Percentiles rank a stretch among this genome's conserved stretches.
Evolutionary conservation across 371 early-diverging fungal genomes (phyloP).

Genomic region (Blakeslea trispora): DNA sequence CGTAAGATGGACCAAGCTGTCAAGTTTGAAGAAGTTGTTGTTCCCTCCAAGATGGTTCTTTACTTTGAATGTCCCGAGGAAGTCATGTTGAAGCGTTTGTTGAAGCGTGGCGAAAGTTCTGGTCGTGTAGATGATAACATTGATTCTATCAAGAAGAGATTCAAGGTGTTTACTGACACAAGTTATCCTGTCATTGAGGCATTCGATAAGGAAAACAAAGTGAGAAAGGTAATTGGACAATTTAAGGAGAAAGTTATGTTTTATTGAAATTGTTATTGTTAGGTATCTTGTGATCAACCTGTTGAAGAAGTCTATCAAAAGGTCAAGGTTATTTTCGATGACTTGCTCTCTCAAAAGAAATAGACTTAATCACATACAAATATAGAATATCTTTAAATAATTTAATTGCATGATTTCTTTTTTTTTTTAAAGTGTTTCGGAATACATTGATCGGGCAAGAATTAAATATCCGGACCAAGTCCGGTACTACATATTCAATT

Average conservation of each 20-base stretch:
- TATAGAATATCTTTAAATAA: neutral
- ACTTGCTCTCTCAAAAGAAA: slow-evolving; percentile 25
- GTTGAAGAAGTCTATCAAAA: slow-evolving; percentile 59
- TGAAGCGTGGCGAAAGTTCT: slow-evolving; percentile 90
- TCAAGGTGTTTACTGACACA: slow-evolving; percentile 80
- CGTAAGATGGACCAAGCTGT: slow-evolving; percentile 92
- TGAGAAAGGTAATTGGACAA: slow-evolving; percentile 58
- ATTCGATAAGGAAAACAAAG: slow-evolving; percentile 75
- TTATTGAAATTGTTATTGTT: slow-evolving; percentile 53
- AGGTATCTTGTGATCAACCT: slow-evolving; percentile 59
- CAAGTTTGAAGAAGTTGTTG: slow-evolving; percentile 89
- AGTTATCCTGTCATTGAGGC: slow-evolving; percentile 90
- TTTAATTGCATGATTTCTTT: neutral
- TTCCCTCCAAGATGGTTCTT: slow-evolving; percentile 69
- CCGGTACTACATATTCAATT: neutral
- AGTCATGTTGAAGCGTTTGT: slow-evolving; percentile 81
- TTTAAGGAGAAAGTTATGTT: too few species aligned
- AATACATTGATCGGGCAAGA: too few species aligned
- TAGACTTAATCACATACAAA: neutral
- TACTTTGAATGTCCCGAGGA: slow-evolving; percentile 95
- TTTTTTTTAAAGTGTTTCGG: too few species aligned
- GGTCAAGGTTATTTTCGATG: slow-evolving; percentile 53
- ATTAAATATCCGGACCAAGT: neutral
- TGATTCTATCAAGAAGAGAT: slow-evolving; percentile 94
- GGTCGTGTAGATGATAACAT: slow-evolving; percentile 95